Base-by-base conservation (phyloP, 352 stramenopile genomes). In the Phytopythium cucurbitacearum region DNA sequence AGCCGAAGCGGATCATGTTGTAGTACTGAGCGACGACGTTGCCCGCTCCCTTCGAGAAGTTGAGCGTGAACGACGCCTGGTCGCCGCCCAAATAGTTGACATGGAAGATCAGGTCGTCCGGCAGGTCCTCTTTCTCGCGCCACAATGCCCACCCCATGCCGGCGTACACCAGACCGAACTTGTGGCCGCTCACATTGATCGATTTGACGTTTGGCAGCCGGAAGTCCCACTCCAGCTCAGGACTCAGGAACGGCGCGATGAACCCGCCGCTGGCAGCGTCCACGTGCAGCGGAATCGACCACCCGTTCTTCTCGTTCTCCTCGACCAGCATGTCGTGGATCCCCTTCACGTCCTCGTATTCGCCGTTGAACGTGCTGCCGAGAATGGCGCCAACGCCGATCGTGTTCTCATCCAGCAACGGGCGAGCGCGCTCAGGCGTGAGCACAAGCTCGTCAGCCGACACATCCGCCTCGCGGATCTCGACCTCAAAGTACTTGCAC, bases 401-500 rank as follows among this genome's bases (percentile, higher is more conserved):
- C 12, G 91, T 97, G 73, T 97, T 96, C 49, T 97, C 91, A 56
- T 97, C 91, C 4, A 95, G 60, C 10, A 97, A 66, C 21, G 73
- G 68, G 11, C 73, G 63, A 7, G 85, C 80, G 15, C 85, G 78
- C 46, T 94, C 76, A 10, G 91, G 72, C 51, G 87, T 96, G 39
- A 97, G 77, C 48, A 95, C 78, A 11, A 97, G 84, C 15, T 60
- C 76, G 59, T 96, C 87, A 3, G 78, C 72, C 33, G 85, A 95
- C 41, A 97, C 85, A 46, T 91, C 77, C 36, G 88, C 58, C 53
- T 97, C 79, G 39, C 89, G 86, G 41, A 91, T 79, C 54, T 97
- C 89, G 48, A 97, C 85, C 59, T 97, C 91, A 75, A 97, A 97
- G 71, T 97, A 97, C 60, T 89, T 89, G 79, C 89, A 97, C 71